A percentile compares a stretch with the other conserved stretches of the same genome.
These are phyloP conservation scores for Colletotrichum horii DNA, from an alignment of 2,329 filamentous ascomycete genomes.

Conservation along the genomic window DNA sequence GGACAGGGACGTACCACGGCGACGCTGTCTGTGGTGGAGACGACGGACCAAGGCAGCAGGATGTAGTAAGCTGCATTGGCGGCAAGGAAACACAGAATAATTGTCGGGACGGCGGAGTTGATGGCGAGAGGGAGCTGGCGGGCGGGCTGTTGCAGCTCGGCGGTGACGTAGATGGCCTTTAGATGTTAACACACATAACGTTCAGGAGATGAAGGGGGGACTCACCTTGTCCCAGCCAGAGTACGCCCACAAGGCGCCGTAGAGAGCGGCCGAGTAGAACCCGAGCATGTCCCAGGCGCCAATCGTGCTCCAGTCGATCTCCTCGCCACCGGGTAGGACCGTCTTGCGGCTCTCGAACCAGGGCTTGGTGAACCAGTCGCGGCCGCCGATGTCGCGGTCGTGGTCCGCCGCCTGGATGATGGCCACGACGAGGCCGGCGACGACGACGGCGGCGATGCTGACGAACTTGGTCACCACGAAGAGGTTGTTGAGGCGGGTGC, in stretches of 20 bases:
- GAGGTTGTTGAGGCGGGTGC: constrained; percentile 59
- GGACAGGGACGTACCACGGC: constrained; percentile 59
- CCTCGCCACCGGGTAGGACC: constrained; percentile 52
- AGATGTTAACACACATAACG: neutral
- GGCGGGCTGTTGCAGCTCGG: constrained; percentile 55
- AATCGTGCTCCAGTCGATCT: constrained; percentile 53
- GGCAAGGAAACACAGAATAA: constrained; percentile 63
- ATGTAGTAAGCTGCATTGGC: constrained; percentile 69
- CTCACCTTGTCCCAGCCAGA: constrained; percentile 70
- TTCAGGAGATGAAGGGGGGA: neutral
- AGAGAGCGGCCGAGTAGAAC: constrained; percentile 64
- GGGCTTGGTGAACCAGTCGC: constrained; percentile 55
- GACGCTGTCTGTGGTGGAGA: constrained; percentile 65
- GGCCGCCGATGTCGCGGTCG: constrained; percentile 44
- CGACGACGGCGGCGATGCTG: constrained; percentile 51
- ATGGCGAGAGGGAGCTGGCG: constrained; percentile 65
- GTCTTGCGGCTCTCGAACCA: constrained; percentile 62
- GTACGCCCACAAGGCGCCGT: constrained; percentile 68
- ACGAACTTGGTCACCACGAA: constrained; percentile 61
- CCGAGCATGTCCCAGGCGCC: constrained; percentile 64
- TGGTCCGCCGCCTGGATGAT: constrained; percentile 42
- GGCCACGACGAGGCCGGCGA: constrained; percentile 54
- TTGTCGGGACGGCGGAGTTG: constrained; percentile 64
- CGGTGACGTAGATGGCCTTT: constrained; percentile 60
- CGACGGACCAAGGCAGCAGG: constrained; percentile 62